phyloP scores from a whole-genome alignment of 345 rosid genomes.

The Populus alba region DNA sequence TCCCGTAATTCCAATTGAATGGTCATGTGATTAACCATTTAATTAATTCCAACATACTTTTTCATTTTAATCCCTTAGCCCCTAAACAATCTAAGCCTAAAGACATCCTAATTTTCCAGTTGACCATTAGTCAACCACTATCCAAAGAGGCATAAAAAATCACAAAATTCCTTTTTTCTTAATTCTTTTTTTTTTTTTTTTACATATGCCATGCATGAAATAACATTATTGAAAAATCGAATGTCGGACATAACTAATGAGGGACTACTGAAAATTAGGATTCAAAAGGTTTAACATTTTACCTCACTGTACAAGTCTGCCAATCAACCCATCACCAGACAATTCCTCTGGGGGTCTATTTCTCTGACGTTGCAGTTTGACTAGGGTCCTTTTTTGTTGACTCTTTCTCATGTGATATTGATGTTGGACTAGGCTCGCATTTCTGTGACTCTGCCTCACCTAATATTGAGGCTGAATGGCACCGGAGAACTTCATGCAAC shows the following conservation, averaged over 20 bases:
- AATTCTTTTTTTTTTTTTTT: conserved; percentile 3
- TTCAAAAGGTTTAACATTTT: conserved; percentile 33
- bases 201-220: conserved; percentile 31
- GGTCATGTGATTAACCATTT: conserved; percentile 4
- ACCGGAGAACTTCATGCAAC: conserved; percentile 34
- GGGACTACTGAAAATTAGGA: conserved; percentile 25
- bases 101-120: conserved; percentile 27
- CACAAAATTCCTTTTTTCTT: conserved; percentile 13
- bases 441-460: conserved; percentile 21
- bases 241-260: conserved; percentile 23
- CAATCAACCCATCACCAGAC: conserved; percentile 20
- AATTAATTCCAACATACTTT: conserved; percentile 19
- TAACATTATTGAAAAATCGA: conserved; percentile 24
- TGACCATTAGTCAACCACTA: conserved; percentile 10
- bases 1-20: not conserved
- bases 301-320: conserved; percentile 62
- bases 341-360: conserved; percentile 14
- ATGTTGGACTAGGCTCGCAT: not conserved
- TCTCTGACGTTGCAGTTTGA: conserved; percentile 10
- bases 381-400: not conserved
- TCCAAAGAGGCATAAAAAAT: conserved; percentile 22
- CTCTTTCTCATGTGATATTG: conserved; percentile 12
- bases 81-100: conserved; percentile 26
- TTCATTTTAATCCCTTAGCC: conserved; percentile 13
- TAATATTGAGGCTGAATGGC: conserved; percentile 25